Evolutionary conservation across 306 rosid species (phyloP), one percentile per base, ranked within the genome.

Genomic region (Inga oerstediana): DNA sequence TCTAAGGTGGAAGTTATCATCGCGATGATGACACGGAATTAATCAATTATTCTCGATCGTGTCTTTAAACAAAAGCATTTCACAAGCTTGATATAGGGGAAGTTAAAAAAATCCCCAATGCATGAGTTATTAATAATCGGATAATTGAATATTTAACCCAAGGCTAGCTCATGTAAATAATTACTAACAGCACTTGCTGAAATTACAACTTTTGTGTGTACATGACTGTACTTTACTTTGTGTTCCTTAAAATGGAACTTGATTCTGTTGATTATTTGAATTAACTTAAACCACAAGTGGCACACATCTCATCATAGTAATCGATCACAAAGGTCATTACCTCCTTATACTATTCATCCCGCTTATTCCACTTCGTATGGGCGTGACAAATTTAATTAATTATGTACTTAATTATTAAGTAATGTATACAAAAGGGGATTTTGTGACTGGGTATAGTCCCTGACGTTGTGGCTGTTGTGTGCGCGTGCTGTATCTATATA

Each of bases 231-330:
- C 66, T 59, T 59, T 59, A 22, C 66, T 59, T 59, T n/a, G 62
- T 20, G 66, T 59, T 14, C 65, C 65, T 59, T 59, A 22, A 59
- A 58, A 59, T 59, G 34, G 65, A 59, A 22, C 66, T 59, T 20
- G 84, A 70, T 84, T 69, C 75, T 74, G 44, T 59, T 87, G 86
- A 87, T 87, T 81, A 39, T 39, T 39, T 39, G 43, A 39, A 39
- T 81, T 84, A 87, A 72, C 65, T 79, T 73, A 73, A 76, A 84
- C 70, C 77, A 52, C 74, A 67, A 80, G 70, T 80, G 81, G 74
- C 83, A 72, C 85, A 88, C 79, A 85, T 88, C 90, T 80, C 88
- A 85, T 88, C 91, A 80, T 10, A 67, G 70, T 61, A 85, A 82
- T 27, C 13, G 17, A 24, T 66, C 76, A 45, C 74, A 52, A 43